Evolutionary conservation across 352 stramenopile genomes (phyloP).

Genomic region (Peronospora destructor): DNA sequence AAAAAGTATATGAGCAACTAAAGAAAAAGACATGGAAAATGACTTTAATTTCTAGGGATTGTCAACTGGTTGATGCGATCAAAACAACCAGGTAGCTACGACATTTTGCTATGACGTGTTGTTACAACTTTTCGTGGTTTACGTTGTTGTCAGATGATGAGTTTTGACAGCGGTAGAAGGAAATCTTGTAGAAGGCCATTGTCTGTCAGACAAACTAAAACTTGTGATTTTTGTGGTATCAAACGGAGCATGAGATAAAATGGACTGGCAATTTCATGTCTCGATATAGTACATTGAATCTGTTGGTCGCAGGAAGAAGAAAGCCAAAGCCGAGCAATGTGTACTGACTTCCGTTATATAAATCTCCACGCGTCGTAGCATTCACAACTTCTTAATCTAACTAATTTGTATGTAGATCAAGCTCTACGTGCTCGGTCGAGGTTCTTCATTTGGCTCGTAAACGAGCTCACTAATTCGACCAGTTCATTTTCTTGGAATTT

Average conservation of each 20-base stretch:
- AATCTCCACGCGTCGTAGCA: conserved; percentile 22
- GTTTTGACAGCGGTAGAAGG: conserved; percentile 44
- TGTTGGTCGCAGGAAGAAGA: conserved; percentile 46
- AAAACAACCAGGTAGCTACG: no score
- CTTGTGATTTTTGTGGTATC: conserved; percentile 40
- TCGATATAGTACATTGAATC: conserved; percentile 44
- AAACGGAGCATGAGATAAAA: conserved; percentile 51
- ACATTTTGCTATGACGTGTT: not conserved
- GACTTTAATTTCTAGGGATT: no score
- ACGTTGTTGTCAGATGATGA: not conserved
- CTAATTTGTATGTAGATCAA: conserved; percentile 22
- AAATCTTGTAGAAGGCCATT: conserved; percentile 40
- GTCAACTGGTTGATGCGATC: no score
- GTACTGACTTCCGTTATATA: conserved; percentile 51
- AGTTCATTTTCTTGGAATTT: conserved; percentile 34
- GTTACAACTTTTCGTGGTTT: not conserved
- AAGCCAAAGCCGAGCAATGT: conserved; percentile 54
- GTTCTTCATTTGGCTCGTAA: conserved; percentile 19
- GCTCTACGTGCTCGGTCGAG: conserved; percentile 20
- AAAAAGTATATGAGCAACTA: no score
- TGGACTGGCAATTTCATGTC: conserved; percentile 46
- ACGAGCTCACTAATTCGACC: conserved; percentile 21
- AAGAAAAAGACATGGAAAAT: conserved; percentile 90
- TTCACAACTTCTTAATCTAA: conserved; percentile 37
- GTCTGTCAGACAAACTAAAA: conserved; percentile 44